Percentiles rank a stretch among this genome's conserved stretches.
Evolutionary conservation across 2,329 filamentous ascomycete species (phyloP).

Genomic region (Botryotinia globosa): DNA sequence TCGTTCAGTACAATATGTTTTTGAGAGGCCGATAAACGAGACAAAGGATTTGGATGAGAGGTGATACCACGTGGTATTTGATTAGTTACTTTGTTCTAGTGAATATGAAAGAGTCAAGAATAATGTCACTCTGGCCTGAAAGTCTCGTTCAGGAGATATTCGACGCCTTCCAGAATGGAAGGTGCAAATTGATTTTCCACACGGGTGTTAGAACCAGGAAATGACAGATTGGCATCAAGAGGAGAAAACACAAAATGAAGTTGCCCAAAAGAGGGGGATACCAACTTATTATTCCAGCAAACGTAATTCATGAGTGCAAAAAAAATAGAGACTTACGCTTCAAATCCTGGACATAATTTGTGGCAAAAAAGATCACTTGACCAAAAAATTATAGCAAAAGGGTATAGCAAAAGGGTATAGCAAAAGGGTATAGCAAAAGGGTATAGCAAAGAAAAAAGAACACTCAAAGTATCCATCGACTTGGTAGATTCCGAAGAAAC

Average conservation of each 20-base stretch:
- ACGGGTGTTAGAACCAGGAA: background rate
- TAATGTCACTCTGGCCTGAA: background rate
- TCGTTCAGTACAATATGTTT: no score
- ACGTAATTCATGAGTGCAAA: no score
- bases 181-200: background rate
- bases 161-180: no score
- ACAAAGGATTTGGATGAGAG: background rate
- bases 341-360: background rate
- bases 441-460: background rate
- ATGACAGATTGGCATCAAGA: background rate
- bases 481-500: constrained; percentile 6
- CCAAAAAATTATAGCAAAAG: background rate
- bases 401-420: background rate
- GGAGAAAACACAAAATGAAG: background rate
- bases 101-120: background rate
- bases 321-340: background rate
- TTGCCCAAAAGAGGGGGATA: background rate
- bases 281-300: background rate
- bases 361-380: constrained; percentile 10
- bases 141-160: no score
- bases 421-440: background rate
- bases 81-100: background rate
- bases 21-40: background rate
- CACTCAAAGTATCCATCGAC: constrained; percentile 6
- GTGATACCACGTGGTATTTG: background rate